Evolutionary conservation across 306 rosid species (phyloP), one percentile per base, ranked within the genome.

Genomic region (Dalbergia oliveri): DNA sequence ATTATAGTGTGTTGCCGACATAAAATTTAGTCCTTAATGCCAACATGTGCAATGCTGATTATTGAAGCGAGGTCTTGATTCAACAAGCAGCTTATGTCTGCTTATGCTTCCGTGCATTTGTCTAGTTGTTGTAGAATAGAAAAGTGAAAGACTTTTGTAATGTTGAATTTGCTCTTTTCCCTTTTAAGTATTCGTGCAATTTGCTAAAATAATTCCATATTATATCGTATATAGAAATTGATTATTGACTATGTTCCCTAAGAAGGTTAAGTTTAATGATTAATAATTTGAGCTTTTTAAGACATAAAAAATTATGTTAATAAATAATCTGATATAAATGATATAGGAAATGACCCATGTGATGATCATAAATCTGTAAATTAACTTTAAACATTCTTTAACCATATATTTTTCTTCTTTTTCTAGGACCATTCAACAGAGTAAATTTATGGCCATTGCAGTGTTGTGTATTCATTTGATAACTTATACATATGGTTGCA

Each of bases 401-500:
- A 26, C 43, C 9, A 18, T 43, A 66, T 41, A 44, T n/a, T 5
- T 15, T 18, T n/a, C 53, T 57, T 56, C 57, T 45, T 23, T 72
- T 41, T 71, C 49, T 39, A 10, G 73, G 16, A 33, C 31, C 31
- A 13, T 13, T 18, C 39, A 43, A 49, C 63, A 59, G 45, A 67
- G 41, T 47, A 50, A 66, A 49, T 34, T 66, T 43, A 34, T 47
- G 35, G 18, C 21, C 64, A 35, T 58, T 58, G 9, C 5, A 19
- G 43, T 18, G 9, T 39, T 67, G 63, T 49, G 9, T 12, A 13
- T 37, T 11, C 14, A 76, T 13, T 77, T 35, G 26, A 43, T 43
- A 66, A 76, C 18, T 70, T 13, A 10, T 47, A 5, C 57, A 12
- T 49, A 4, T 21, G n/a, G 72, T 45, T 77, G 81, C 34, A 59